A percentile compares a stretch with the other conserved stretches of the same genome.
phyloP scores from a whole-genome alignment of 1,284 basidiomycete species.

The Microbotryum violaceum region DNA sequence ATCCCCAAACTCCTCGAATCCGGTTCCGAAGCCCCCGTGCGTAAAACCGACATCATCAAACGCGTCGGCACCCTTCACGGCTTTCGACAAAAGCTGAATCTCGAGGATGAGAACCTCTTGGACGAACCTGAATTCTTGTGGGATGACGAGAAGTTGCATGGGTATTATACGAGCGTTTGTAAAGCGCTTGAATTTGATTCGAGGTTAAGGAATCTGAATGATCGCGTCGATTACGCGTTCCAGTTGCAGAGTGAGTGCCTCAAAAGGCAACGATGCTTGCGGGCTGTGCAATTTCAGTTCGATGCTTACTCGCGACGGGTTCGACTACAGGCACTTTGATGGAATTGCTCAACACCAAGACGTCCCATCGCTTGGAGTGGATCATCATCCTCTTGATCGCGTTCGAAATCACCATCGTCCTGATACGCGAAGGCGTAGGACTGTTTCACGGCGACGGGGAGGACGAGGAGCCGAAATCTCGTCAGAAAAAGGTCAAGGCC shows the following conservation, averaged over 20 bases:
- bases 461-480: neutral
- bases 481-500: constrained; percentile 1
- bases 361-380: constrained; percentile 34
- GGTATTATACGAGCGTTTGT: constrained; percentile 22
- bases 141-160: constrained; percentile 26
- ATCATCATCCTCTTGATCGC: constrained; percentile 36
- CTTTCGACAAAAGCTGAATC: constrained; percentile 36
- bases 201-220: constrained; percentile 29
- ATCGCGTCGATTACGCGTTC: constrained; percentile 35
- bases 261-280: neutral
- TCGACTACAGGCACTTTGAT: constrained; percentile 20
- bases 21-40: constrained; percentile 32
- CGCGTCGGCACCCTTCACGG: constrained; percentile 33
- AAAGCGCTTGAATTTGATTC: constrained; percentile 28
- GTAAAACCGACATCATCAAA: constrained; percentile 36
- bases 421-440: constrained; percentile 24
- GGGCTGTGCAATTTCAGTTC: too few species aligned
- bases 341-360: constrained; percentile 34
- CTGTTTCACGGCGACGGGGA: constrained; percentile 12
- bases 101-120: constrained; percentile 35
- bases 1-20: constrained; percentile 31
- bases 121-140: constrained; percentile 35
- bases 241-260: constrained; percentile 24
- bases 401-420: constrained; percentile 30
- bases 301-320: too few species aligned